Conservation (phyloP, 164 flowering plant species). For the Vitis cinerea region DNA sequence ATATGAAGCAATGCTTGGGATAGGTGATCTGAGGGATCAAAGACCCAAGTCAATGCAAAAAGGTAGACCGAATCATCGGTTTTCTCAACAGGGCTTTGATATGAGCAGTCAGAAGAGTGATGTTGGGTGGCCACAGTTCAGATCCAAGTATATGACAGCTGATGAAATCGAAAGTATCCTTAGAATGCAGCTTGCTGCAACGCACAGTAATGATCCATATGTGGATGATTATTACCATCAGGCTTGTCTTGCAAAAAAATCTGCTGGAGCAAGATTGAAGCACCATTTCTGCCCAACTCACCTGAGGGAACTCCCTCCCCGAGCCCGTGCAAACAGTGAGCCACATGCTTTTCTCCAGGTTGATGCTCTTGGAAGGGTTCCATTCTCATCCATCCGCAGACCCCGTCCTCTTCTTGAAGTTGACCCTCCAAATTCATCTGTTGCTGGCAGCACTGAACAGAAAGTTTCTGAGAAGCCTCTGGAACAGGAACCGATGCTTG, state of each 20-base stretch:
- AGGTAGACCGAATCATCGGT: constrained; percentile 29
- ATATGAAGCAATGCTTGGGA: constrained; percentile 39
- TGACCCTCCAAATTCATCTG: constrained; percentile 39
- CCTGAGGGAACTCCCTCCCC: constrained; percentile 46
- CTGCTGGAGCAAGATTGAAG: constrained; percentile 41
- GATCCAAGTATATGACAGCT: constrained; percentile 56
- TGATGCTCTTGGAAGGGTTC: constrained; percentile 64
- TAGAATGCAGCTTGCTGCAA: constrained; percentile 66
- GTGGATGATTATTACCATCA: constrained; percentile 70
- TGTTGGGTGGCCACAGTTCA: constrained; percentile 44
- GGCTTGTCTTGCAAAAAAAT: constrained; percentile 51
- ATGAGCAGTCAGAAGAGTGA: constrained; percentile 31
- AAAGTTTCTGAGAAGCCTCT: constrained; percentile 46
- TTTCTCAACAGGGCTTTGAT: constrained; percentile 38
- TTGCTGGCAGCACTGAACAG: constrained; percentile 28
- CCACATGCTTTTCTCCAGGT: constrained; percentile 58
- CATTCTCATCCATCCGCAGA: constrained; percentile 59
- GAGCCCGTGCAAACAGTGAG: constrained; percentile 43
- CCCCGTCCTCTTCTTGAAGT: constrained; percentile 72
- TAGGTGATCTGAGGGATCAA: constrained; percentile 38
- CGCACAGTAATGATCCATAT: constrained; percentile 60
- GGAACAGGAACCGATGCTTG: constrained; percentile 69
- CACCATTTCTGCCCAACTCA: constrained; percentile 56
- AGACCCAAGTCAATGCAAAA: constrained; percentile 32
- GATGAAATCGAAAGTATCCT: constrained; percentile 56